These are phyloP conservation scores for Xylaria digitata DNA, from an alignment of 2,329 filamentous ascomycete genomes.

Conservation along the genomic window DNA sequence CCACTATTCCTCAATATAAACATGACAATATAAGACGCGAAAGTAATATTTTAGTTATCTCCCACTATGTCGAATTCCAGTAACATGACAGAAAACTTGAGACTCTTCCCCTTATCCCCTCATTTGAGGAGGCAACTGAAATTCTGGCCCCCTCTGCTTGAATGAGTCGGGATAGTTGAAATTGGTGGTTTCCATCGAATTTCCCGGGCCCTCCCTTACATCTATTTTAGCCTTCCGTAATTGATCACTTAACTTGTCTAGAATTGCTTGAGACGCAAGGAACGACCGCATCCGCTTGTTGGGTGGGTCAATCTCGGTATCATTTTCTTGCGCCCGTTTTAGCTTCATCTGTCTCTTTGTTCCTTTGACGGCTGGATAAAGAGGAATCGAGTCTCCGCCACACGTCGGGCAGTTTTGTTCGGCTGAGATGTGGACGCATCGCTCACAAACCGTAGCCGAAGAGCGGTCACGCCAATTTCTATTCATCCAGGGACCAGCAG, in stretches of 20 bases:
- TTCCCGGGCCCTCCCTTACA: background rate
- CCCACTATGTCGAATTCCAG: background rate
- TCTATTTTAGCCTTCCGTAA: background rate
- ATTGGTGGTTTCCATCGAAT: background rate
- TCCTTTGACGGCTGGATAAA: no score
- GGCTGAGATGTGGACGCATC: background rate
- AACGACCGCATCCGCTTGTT: background rate
- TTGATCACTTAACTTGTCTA: background rate
- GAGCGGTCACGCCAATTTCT: background rate
- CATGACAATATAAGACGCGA: background rate
- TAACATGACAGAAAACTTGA: background rate
- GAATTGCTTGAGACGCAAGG: background rate
- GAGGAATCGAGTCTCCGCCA: background rate
- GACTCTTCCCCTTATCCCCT: no score
- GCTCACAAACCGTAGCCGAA: background rate
- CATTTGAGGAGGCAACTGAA: background rate
- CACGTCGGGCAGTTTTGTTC: background rate
- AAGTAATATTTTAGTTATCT: background rate
- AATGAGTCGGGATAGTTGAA: no score
- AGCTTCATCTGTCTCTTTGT: background rate
- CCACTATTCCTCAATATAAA: background rate
- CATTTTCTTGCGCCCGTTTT: background rate
- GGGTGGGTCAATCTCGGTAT: background rate
- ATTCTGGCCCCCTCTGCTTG: background rate
- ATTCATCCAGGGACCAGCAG: no score